Evolutionary conservation across 1,139 yeast genomes (phyloP).

Genomic region (Eremothecium gossypii): DNA sequence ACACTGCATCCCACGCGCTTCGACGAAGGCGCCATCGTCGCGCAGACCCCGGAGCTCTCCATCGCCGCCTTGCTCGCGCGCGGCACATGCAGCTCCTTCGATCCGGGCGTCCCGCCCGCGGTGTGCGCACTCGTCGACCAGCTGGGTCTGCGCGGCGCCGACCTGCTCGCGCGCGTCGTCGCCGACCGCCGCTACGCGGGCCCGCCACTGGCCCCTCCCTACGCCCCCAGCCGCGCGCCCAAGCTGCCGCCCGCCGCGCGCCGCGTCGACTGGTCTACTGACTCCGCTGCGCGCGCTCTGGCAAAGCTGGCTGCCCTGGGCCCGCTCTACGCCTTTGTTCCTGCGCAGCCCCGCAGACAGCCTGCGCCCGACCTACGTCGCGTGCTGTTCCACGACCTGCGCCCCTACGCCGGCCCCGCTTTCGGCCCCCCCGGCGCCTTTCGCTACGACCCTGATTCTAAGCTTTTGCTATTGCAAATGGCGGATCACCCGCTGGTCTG

Average conservation of each 20-base stretch:
- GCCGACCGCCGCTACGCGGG: slow-evolving; percentile 29
- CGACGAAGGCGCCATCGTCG: slow-evolving; percentile 65
- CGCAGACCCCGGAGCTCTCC: slow-evolving; percentile 42
- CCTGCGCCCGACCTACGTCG: slow-evolving; percentile 32
- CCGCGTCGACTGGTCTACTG: slow-evolving; percentile 39
- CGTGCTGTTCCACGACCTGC: slow-evolving; percentile 38
- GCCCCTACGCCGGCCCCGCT: background rate
- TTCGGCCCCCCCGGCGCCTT: slow-evolving; percentile 38
- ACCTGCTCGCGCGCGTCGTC: slow-evolving; percentile 42
- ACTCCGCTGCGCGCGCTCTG: slow-evolving; percentile 35
- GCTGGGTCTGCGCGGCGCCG: slow-evolving; percentile 54
- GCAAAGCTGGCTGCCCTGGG: slow-evolving; percentile 51
- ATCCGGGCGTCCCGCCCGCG: slow-evolving; percentile 12
- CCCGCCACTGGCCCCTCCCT: slow-evolving; percentile 18
- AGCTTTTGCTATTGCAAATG: slow-evolving; percentile 36
- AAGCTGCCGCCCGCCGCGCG: slow-evolving; percentile 39
- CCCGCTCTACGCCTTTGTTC: slow-evolving; percentile 43
- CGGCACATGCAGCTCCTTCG: slow-evolving; percentile 8
- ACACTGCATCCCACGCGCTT: slow-evolving; percentile 81
- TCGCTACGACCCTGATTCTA: slow-evolving; percentile 19
- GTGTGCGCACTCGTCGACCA: slow-evolving; percentile 31
- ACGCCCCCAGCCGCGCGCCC: slow-evolving; percentile 46
- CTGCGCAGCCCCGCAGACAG: slow-evolving; percentile 30
- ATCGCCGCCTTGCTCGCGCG: slow-evolving; percentile 25
- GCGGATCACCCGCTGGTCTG: slow-evolving; percentile 36